phyloP scores from a whole-genome alignment of 208 protist genomes.

The Trypanosomatidae sp. region DNA sequence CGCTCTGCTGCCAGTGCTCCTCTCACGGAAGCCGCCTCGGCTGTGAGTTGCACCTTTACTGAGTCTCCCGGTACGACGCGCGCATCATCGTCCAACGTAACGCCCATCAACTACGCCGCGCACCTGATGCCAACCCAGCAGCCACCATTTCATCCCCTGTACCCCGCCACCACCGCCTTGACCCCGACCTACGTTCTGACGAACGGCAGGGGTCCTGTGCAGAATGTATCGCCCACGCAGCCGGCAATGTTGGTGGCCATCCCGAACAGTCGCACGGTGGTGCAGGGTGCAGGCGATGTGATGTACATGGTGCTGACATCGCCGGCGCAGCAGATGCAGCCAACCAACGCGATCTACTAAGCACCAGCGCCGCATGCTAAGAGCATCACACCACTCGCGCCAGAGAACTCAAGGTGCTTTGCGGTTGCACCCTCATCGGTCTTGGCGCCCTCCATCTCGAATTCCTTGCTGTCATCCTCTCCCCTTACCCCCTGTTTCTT shows the following conservation, averaged over 20 bases:
- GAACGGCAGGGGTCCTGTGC: background rate
- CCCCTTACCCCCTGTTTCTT: background rate
- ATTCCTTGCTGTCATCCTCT: background rate
- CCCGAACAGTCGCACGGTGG: conserved; percentile 14
- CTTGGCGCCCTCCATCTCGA: background rate
- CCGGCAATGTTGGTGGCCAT: conserved; percentile 25
- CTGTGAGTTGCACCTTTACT: background rate
- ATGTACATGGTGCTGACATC: conserved; percentile 26
- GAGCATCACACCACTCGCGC: background rate
- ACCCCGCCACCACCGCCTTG: conserved; percentile 6
- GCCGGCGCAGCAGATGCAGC: conserved; percentile 20
- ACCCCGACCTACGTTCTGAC: conserved; percentile 14
- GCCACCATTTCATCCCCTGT: conserved; percentile 12
- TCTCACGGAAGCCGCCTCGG: conserved; percentile 21
- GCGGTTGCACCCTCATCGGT: background rate
- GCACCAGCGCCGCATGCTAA: background rate
- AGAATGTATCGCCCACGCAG: background rate
- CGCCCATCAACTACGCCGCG: conserved; percentile 17
- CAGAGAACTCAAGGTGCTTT: background rate
- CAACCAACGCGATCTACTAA: conserved; percentile 21
- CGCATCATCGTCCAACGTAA: conserved; percentile 4
- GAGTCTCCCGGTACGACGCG: conserved; percentile 1
- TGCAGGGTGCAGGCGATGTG: conserved; percentile 17
- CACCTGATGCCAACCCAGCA: conserved; percentile 10
- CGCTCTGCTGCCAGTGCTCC: conserved; percentile 36